Percentiles rank a stretch among this genome's conserved stretches.
Conservation (phyloP, 2,329 filamentous ascomycete genomes). For the Pezicula neosporulosa region DNA sequence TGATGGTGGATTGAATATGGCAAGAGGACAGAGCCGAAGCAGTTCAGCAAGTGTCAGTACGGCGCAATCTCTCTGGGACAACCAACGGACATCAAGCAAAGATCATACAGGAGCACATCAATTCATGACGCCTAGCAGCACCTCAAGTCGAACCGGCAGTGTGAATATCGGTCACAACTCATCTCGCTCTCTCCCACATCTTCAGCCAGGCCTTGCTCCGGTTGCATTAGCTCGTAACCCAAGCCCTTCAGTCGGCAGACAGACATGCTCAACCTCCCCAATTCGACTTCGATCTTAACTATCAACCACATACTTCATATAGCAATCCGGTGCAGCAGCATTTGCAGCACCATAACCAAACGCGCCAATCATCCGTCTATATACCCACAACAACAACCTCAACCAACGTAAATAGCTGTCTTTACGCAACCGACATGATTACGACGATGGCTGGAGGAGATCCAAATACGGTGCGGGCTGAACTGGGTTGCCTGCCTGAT, state of each 20-base stretch:
- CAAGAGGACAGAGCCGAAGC: constrained; percentile 10
- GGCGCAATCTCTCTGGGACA: constrained; percentile 19
- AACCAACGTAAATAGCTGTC: constrained; percentile 26
- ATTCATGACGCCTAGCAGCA: constrained; percentile 19
- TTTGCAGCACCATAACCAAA: constrained; percentile 6
- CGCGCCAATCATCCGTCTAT: constrained; percentile 11
- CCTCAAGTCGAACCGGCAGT: constrained; percentile 15
- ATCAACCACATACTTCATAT: constrained; percentile 9
- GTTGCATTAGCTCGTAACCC: constrained; percentile 11
- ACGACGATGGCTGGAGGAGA: constrained; percentile 36
- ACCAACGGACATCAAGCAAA: constrained; percentile 9
- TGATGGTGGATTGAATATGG: constrained; percentile 8
- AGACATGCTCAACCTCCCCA: constrained; percentile 12
- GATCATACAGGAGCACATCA: constrained; percentile 12
- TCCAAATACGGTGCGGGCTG: constrained; percentile 31
- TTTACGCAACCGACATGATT: constrained; percentile 41
- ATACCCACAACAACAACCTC: constrained; percentile 9
- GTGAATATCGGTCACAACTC: constrained; percentile 7
- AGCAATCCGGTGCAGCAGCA: constrained; percentile 7
- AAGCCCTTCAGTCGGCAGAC: constrained; percentile 9
- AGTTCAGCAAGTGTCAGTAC: constrained; percentile 22
- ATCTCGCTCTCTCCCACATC: constrained; percentile 6
- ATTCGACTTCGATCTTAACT: constrained; percentile 17
- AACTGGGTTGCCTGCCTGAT: constrained; percentile 34
- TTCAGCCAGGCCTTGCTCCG: constrained; percentile 9